Percentiles rank a stretch among this genome's conserved stretches.
Conservation (phyloP, 2,329 filamentous ascomycete species). For the Aspergillus ochraceoroseus region DNA sequence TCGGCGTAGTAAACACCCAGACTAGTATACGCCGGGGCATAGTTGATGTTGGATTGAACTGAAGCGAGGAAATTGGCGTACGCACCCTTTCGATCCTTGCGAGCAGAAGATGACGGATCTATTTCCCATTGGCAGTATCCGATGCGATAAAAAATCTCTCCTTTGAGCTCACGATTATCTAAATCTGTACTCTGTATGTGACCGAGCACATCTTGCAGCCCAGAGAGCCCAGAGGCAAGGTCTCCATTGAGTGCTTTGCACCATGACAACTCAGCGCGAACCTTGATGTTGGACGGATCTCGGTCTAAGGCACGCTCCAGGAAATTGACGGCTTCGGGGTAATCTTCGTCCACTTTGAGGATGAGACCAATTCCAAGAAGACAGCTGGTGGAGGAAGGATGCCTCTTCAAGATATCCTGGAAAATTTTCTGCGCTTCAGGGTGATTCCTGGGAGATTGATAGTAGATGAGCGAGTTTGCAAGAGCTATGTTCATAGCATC, state of each 20-base stretch:
- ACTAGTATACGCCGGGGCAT: slow-evolving; percentile 84
- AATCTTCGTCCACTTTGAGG: slow-evolving; percentile 89
- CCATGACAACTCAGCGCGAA: slow-evolving; percentile 87
- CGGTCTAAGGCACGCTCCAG: slow-evolving; percentile 68
- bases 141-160: slow-evolving; percentile 80
- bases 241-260: slow-evolving; percentile 80
- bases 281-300: slow-evolving; percentile 68
- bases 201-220: slow-evolving; percentile 65
- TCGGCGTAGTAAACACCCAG: slow-evolving; percentile 88
- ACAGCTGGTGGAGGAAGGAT: slow-evolving; percentile 70
- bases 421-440: slow-evolving; percentile 83
- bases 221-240: slow-evolving; percentile 60
- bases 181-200: slow-evolving; percentile 59
- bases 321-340: slow-evolving; percentile 73
- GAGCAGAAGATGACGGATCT: slow-evolving; percentile 65
- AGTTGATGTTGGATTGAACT: slow-evolving; percentile 79
- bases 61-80: slow-evolving; percentile 79
- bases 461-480: slow-evolving; percentile 81
- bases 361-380: slow-evolving; percentile 88
- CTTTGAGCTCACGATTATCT: slow-evolving; percentile 65
- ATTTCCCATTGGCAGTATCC: slow-evolving; percentile 83
- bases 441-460: slow-evolving; percentile 85
- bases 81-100: slow-evolving; percentile 74
- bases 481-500: slow-evolving; percentile 74
- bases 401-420: slow-evolving; percentile 69